These are phyloP conservation scores for Cantharellus anzutake DNA, from an alignment of 768 basidiomycete genomes.

Conservation along the genomic window DNA sequence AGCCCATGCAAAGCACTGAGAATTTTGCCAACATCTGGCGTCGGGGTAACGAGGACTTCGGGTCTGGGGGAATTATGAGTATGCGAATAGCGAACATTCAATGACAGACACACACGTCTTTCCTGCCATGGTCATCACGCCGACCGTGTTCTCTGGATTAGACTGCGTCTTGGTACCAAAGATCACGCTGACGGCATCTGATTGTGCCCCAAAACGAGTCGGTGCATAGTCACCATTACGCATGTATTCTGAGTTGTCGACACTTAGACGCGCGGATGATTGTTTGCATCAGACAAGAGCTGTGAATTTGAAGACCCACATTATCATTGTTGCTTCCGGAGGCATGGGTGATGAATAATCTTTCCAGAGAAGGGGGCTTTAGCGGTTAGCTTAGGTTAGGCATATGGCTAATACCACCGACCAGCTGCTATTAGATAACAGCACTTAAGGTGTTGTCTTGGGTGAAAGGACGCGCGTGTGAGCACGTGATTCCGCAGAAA, in stretches of 20 bases:
- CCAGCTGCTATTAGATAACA: too few species aligned
- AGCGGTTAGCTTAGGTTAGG: too few species aligned
- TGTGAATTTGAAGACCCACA: constrained; percentile 19
- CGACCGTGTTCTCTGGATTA: constrained; percentile 95
- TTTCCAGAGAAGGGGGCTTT: neutral
- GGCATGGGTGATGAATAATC: constrained; percentile 35
- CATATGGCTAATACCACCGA: too few species aligned
- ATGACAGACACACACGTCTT: constrained; percentile 46
- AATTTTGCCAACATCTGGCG: constrained; percentile 87
- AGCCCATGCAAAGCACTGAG: constrained; percentile 57
- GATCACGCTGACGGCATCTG: constrained; percentile 76
- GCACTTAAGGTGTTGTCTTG: too few species aligned
- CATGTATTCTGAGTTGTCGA: constrained; percentile 98
- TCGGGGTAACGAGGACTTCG: constrained; percentile 89
- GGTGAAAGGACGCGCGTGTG: too few species aligned
- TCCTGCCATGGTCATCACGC: constrained; percentile 95
- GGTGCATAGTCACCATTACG: constrained; percentile 84
- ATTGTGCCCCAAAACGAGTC: constrained; percentile 75
- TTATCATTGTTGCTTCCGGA: constrained; percentile 93
- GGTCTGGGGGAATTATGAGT: constrained; percentile 32
- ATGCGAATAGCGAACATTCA: neutral
- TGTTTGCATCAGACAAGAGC: neutral
- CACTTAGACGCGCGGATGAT: constrained; percentile 14
- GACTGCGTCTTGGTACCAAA: constrained; percentile 88
- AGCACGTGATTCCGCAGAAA: too few species aligned